Evolutionary conservation across 1,139 yeast species (phyloP), one percentile per base, ranked within the genome.

Genomic region (Kodamaea fungicola): DNA sequence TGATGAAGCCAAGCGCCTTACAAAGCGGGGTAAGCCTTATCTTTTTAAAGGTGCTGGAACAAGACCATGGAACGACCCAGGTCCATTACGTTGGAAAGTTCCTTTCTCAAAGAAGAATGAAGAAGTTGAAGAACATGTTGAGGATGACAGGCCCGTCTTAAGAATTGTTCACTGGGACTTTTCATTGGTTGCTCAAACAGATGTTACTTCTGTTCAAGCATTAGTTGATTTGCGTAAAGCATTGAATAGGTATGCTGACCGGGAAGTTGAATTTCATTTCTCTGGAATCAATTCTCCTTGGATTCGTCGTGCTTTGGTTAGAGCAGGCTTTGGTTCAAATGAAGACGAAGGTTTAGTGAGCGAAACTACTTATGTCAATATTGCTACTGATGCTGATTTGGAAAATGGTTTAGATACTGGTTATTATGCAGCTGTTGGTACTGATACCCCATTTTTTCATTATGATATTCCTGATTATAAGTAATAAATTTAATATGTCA

Each of bases 31-130:
- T 21, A 70, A 71, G 37, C 64, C 76, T 19, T 59, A 65, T 37
- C 58, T 60, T 30, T 62, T 57, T 34, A 55, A 65, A 12, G 66
- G 69, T 35, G 72, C 78, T 30, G 85, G 88, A 22, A 85, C 84
- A 36, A 76, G 92, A 46, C 90, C 95, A 13, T 90, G 97, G 96
- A 89, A 89, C 56, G 94, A 88, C 52, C 90, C 89, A 21, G 95
- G 95, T 46, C 85, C 84, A 34, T 65, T 74, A 49, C 55, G 45
- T 43, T 67, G 65, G 68, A 67, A 52, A 30, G 47, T 60, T 29
- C 69, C 71, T 26, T 64, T 62, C 46, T 37, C 51, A 33, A 56
- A 59, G 42, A 52, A 55, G 33, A 43, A 23, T 32, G 31, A 19
- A 25, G 33, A 33, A 12, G 51, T 41, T 10, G 42, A 37, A n/a